Percentiles rank a stretch among this genome's conserved stretches.
phyloP scores from a whole-genome alignment of 257 asterid species.

The Salvia hispanica region DNA sequence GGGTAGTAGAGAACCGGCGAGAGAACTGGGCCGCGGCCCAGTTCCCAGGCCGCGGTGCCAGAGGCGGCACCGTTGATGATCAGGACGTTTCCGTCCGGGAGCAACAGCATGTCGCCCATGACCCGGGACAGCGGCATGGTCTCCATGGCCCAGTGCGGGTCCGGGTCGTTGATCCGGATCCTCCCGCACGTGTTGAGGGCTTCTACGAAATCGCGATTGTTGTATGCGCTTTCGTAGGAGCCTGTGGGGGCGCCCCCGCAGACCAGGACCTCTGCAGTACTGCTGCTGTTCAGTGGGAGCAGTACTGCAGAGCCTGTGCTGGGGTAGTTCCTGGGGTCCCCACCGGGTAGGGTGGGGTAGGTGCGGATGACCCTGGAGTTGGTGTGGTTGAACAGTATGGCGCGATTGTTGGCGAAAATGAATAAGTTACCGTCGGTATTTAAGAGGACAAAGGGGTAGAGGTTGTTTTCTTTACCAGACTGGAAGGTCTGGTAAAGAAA shows the following conservation, averaged over 20 bases:
- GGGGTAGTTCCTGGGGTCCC: constrained; percentile 22
- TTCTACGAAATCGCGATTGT: constrained; percentile 29
- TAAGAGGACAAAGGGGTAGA: constrained; percentile 3
- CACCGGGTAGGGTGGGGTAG: constrained; percentile 19
- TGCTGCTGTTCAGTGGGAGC: constrained; percentile 33
- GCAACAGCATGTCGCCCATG: constrained; percentile 59
- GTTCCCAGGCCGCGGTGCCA: constrained; percentile 47
- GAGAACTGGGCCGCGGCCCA: constrained; percentile 34
- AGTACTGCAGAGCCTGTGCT: constrained; percentile 6
- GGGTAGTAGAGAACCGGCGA: constrained; percentile 43
- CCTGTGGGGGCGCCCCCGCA: constrained; percentile 64
- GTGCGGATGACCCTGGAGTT: not conserved
- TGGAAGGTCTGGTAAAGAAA: constrained; percentile 40
- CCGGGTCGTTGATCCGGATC: constrained; percentile 14
- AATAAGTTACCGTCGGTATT: not conserved
- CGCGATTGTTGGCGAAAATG: constrained; percentile 24
- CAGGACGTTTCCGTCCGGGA: constrained; percentile 50
- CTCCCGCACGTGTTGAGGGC: too few relatives aligned
- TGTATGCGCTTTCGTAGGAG: constrained; percentile 32
- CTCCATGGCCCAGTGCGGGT: constrained; percentile 55
- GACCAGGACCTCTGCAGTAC: constrained; percentile 41
- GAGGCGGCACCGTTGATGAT: constrained; percentile 51
- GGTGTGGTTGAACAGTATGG: constrained; percentile 21
- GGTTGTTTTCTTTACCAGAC: not conserved
- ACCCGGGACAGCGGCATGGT: constrained; percentile 50